Percentiles rank a stretch among this genome's conserved stretches.
Conservation (phyloP, 331 rosid species). For the Prunus yedoensis region DNA sequence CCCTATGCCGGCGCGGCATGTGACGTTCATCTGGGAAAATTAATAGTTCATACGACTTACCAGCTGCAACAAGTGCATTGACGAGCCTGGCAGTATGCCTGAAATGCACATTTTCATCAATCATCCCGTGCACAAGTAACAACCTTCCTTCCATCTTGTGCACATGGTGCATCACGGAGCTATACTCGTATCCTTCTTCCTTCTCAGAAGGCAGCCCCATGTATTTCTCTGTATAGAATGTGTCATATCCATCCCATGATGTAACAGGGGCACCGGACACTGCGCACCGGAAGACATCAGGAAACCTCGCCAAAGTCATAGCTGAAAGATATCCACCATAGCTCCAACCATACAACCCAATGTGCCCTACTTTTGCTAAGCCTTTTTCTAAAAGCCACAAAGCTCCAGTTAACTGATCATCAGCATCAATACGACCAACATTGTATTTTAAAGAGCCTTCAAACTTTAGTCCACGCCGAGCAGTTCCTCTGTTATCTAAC, state of each 20-base stretch:
- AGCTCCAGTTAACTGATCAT: constrained; percentile 86
- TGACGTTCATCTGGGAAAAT: constrained; percentile 94
- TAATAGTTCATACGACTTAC: constrained; percentile 77
- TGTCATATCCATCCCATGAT: constrained; percentile 95
- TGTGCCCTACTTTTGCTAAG: constrained; percentile 70
- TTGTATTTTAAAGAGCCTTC: constrained; percentile 67
- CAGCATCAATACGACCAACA: constrained; percentile 75
- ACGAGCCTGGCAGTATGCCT: constrained; percentile 97
- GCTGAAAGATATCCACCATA: constrained; percentile 96
- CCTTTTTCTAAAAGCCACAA: constrained; percentile 85
- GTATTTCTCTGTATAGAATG: constrained; percentile 95
- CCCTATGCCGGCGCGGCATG: constrained; percentile 80
- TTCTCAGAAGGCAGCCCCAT: constrained; percentile 82
- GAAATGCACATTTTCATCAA: constrained; percentile 94
- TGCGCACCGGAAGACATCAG: constrained; percentile 73
- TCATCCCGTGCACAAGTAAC: constrained; percentile 93
- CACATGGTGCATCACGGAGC: constrained; percentile 77
- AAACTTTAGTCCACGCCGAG: constrained; percentile 84
- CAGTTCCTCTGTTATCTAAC: constrained; percentile 94
- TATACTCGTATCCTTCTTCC: constrained; percentile 41
- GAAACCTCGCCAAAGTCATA: constrained; percentile 68
- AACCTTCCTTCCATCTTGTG: constrained; percentile 65
- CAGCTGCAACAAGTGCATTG: constrained; percentile 78
- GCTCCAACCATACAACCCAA: constrained; percentile 98
- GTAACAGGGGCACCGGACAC: constrained; percentile 91